Conservation (phyloP, 2,329 filamentous ascomycete genomes). For the Paraconiothyrium brasiliense region DNA sequence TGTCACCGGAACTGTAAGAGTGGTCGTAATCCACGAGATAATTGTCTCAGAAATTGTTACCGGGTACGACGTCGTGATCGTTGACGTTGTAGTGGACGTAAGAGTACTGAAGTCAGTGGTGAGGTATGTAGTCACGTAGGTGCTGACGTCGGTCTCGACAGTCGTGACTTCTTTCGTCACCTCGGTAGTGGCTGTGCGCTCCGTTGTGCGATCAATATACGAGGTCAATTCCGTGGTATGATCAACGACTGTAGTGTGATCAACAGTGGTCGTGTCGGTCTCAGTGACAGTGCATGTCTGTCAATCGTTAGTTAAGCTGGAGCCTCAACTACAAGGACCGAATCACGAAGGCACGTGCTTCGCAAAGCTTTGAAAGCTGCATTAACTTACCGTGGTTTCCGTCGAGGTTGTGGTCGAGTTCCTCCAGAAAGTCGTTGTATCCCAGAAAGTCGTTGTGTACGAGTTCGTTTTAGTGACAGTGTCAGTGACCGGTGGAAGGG, state of each 20-base stretch:
- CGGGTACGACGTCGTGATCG: conserved; percentile 23
- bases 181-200: background rate
- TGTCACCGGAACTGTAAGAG: conserved; percentile 22
- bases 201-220: conserved; percentile 1
- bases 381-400: conserved; percentile 12
- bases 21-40: conserved; percentile 21
- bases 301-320: conserved; percentile 2
- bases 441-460: conserved; percentile 22
- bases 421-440: conserved; percentile 21
- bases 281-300: conserved; percentile 16
- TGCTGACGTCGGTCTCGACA: conserved; percentile 22
- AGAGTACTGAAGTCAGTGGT: conserved; percentile 16
- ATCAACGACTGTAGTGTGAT: background rate
- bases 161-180: conserved; percentile 11
- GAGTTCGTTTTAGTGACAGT: conserved; percentile 19
- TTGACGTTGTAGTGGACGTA: conserved; percentile 31
- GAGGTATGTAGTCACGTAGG: conserved; percentile 18
- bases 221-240: background rate
- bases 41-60: conserved; percentile 18
- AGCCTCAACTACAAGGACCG: background rate
- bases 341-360: background rate
- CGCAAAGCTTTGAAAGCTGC: background rate
- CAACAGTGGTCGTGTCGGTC: conserved; percentile 13
- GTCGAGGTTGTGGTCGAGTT: conserved; percentile 18
- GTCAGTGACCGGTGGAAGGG: conserved; percentile 4